phyloP scores from a whole-genome alignment of 345 rosid species.

The Tarenaya hassleriana region DNA sequence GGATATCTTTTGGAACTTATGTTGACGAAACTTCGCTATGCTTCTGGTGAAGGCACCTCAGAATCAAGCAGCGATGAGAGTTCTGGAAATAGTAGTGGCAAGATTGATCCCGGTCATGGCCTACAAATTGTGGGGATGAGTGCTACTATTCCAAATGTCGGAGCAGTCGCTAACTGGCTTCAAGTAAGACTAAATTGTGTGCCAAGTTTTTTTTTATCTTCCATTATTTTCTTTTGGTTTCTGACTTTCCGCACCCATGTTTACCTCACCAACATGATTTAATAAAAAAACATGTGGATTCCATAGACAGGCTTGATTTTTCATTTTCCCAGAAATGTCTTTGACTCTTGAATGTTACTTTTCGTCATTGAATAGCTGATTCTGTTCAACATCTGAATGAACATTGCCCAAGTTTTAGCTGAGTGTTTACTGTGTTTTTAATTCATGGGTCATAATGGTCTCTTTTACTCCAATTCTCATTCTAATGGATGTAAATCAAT shows the following conservation, averaged over 20 bases:
- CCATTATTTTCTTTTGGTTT: not conserved
- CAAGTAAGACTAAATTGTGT: slow-evolving; percentile 50
- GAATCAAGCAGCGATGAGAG: slow-evolving; percentile 82
- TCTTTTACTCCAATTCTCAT: too few relatives aligned
- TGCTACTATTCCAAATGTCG: slow-evolving; percentile 98
- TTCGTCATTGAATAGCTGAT: too few relatives aligned
- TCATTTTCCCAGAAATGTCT: too few relatives aligned
- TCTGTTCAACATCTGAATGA: too few relatives aligned
- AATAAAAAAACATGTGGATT: not conserved
- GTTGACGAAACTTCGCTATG: slow-evolving; percentile 95
- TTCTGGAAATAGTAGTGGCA: slow-evolving; percentile 75
- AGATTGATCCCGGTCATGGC: slow-evolving; percentile 73
- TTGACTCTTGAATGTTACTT: too few relatives aligned
- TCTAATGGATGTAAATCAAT: too few relatives aligned
- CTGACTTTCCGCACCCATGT: slow-evolving; percentile 8
- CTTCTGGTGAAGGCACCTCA: slow-evolving; percentile 83
- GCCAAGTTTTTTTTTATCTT: slow-evolving; percentile 6
- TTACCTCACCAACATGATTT: slow-evolving; percentile 7
- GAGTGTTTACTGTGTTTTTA: too few relatives aligned
- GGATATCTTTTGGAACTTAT: slow-evolving; percentile 95
- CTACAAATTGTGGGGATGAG: slow-evolving; percentile 99
- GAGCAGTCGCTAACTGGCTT: slow-evolving; percentile 97
- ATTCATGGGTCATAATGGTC: too few relatives aligned
- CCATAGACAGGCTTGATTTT: too few relatives aligned
- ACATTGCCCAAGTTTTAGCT: too few relatives aligned